Percentiles rank a stretch among this genome's conserved stretches.
phyloP scores from a whole-genome alignment of 257 asterid genomes.

The Nicotiana benthamiana region DNA sequence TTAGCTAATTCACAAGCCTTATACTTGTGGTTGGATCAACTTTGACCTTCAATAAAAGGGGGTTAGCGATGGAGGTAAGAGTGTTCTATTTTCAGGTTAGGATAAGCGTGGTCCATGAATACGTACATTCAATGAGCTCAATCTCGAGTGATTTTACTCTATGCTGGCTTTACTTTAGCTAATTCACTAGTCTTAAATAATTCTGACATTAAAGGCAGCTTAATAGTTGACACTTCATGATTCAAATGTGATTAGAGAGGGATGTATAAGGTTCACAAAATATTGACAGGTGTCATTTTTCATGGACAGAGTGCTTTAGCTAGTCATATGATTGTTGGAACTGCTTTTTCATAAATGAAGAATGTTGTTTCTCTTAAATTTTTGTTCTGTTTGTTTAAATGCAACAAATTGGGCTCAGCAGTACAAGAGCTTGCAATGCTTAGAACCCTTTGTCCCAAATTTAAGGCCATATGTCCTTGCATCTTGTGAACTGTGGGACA shows the following conservation, averaged over 20 bases:
- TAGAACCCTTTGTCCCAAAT: background rate
- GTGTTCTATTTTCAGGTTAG: too few species aligned
- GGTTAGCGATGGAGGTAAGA: background rate
- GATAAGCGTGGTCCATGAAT: too few species aligned
- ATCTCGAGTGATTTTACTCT: too few species aligned
- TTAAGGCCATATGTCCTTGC: background rate
- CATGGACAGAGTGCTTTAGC: background rate
- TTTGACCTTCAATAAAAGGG: background rate
- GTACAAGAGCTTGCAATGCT: background rate
- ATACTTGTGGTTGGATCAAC: background rate
- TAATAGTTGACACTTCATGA: background rate
- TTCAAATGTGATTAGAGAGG: background rate
- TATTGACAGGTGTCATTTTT: background rate
- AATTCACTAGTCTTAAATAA: background rate
- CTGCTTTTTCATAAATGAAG: background rate
- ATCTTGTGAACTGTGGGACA: background rate
- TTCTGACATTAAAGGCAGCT: background rate
- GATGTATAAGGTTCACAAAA: background rate
- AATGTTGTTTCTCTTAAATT: background rate
- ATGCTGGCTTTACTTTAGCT: background rate
- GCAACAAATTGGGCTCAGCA: background rate
- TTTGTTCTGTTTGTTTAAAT: background rate
- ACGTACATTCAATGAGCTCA: too few species aligned
- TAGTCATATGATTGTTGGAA: background rate
- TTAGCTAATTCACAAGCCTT: background rate